phyloP scores from a whole-genome alignment of 768 basidiomycete species.

The Termitomyces sp. region DNA sequence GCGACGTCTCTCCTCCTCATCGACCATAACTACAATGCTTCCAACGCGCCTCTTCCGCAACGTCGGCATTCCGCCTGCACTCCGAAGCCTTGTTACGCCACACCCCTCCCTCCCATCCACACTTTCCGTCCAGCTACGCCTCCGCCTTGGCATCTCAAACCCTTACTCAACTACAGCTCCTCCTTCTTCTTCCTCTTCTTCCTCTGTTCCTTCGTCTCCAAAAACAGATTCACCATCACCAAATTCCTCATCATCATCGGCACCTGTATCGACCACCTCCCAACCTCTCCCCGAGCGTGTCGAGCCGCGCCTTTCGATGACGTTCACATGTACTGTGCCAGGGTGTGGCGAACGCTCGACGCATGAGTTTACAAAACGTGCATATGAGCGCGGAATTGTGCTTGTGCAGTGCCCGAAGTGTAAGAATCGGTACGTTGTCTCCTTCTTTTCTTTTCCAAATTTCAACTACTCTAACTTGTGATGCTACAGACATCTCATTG shows the following conservation, averaged over 20 bases:
- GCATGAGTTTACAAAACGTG: slow-evolving; percentile 81
- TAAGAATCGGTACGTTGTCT: slow-evolving; percentile 67
- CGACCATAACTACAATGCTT: slow-evolving; percentile 33
- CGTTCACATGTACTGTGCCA: slow-evolving; percentile 83
- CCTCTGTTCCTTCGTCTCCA: slow-evolving; percentile 2
- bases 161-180: slow-evolving; percentile 12
- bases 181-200: background rate
- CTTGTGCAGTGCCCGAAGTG: slow-evolving; percentile 91
- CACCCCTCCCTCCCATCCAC: slow-evolving; percentile 34
- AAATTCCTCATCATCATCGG: background rate
- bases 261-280: slow-evolving; percentile 17
- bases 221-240: background rate
- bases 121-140: slow-evolving; percentile 32
- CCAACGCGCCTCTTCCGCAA: slow-evolving; percentile 47
- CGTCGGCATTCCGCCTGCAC: slow-evolving; percentile 40
- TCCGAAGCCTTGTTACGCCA: slow-evolving; percentile 39
- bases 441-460: background rate
- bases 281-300: slow-evolving; percentile 37
- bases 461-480: background rate
- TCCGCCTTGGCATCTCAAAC: slow-evolving; percentile 27
- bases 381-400: slow-evolving; percentile 88
- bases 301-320: slow-evolving; percentile 69
- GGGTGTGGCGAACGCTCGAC: slow-evolving; percentile 76
- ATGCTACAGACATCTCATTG: slow-evolving; percentile 73
- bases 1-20: background rate